phyloP scores from a whole-genome alignment of 441 rosid genomes.

The Codiaeum variegatum region DNA sequence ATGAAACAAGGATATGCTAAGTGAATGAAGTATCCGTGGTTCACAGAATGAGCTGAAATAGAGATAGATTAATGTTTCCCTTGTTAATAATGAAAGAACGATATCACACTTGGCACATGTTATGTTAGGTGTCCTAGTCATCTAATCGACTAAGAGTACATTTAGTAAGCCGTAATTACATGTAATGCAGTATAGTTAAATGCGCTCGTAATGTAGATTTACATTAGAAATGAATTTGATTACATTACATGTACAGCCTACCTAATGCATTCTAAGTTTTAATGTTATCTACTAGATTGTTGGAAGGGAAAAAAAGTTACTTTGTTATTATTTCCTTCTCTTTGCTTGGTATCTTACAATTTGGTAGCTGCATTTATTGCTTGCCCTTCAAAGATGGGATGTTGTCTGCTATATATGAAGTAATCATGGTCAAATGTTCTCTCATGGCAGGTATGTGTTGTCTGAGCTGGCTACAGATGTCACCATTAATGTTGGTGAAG shows the following conservation, averaged over 20 bases:
- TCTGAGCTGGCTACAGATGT: conserved; percentile 81
- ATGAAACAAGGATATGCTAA: no score
- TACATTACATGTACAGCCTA: no score
- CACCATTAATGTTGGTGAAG: conserved; percentile 63
- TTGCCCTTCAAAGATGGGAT: conserved; percentile 1
- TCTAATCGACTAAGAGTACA: no score
- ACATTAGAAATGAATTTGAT: no score
- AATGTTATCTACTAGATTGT: no score
- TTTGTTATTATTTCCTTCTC: background rate
- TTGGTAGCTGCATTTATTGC: background rate
- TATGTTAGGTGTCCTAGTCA: background rate
- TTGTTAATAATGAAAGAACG: background rate
- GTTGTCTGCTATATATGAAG: conserved; percentile 16
- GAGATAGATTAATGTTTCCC: conserved; percentile 3
- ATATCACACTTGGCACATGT: background rate
- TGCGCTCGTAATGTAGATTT: no score
- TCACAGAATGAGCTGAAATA: background rate
- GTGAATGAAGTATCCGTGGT: no score
- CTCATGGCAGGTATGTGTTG: conserved; percentile 56
- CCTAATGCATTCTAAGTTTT: no score
- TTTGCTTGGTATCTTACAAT: background rate
- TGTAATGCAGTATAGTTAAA: no score
- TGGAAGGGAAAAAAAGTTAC: background rate
- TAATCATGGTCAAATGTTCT: conserved; percentile 23
- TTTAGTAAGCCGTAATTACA: no score